Evolutionary conservation across 2,329 filamentous ascomycete species (phyloP), one percentile per base, ranked within the genome.

Genomic region (Colletotrichum australisinense): DNA sequence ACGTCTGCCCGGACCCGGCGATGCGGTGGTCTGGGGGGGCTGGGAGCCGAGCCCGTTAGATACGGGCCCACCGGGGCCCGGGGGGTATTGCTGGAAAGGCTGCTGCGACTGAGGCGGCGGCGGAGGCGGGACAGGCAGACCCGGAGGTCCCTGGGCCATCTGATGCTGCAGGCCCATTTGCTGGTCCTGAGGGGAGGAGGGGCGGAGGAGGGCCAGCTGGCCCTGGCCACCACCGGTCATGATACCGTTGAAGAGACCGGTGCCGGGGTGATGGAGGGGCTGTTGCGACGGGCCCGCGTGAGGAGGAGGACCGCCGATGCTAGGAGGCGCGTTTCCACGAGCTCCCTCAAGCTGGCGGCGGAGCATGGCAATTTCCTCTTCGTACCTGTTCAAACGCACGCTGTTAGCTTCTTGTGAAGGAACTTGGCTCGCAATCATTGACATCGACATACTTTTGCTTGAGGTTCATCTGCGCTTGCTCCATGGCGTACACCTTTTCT

Each of bases 241-340:
- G 81, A 98, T 98, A 69, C 95, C 95, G 77, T 95, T 95, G 81
- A 99, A 98, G 53, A 98, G 89, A 80, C 97, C 97, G 81, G 93
- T 96, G 30, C 96, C 95, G 80, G 97, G 32, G 95, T 94, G 77
- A 98, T 94, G 63, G 94, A 95, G 46, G 97, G 94, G 93, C 75
- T 95, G 93, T 84, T 97, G 94, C 62, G 94, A 92, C 70, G 95
- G 93, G 56, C 93, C 94, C 72, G 90, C 90, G 76, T 97, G 94
- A 79, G 93, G 93, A 73, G 93, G 90, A 53, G 92, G 92, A 19
- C 91, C 93, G 75, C 89, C 89, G 79, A 95, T 91, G 74, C 84
- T 85, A 71, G 87, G 88, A 35, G 88, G 87, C 42, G 85, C 88
- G 63, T 89, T 88, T 77, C 91, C 91, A 75, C 95, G 93, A 75